Conservation (phyloP, 768 basidiomycete species). For the Mycena indigotica region DNA sequence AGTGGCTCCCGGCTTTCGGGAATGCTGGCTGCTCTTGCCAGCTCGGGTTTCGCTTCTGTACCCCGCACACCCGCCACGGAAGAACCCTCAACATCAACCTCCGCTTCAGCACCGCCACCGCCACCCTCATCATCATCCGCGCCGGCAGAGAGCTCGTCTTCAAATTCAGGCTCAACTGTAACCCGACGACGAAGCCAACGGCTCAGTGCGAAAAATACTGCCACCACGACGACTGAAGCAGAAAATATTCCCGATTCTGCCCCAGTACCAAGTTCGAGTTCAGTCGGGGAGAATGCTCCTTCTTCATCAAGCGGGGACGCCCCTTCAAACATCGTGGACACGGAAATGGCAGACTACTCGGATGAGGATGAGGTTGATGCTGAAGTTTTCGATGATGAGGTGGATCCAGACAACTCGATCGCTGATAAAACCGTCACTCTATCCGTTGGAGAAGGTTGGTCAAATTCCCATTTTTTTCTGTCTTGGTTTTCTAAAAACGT, state of each 20-base stretch:
- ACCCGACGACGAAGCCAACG: conserved; percentile 80
- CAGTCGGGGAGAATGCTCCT: conserved; percentile 22
- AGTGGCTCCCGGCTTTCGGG: conserved; percentile 72
- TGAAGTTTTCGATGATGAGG: conserved; percentile 88
- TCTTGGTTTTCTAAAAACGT: conserved; percentile 9
- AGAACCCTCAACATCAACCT: background rate
- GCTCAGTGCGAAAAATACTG: conserved; percentile 68
- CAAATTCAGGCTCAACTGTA: conserved; percentile 43
- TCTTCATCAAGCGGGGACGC: conserved; percentile 42
- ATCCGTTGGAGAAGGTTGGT: conserved; percentile 74
- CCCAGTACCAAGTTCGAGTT: conserved; percentile 21
- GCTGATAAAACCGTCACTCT: conserved; percentile 87
- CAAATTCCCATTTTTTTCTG: background rate
- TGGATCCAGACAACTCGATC: conserved; percentile 68
- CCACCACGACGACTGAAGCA: conserved; percentile 22
- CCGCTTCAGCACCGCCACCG: conserved; percentile 28
- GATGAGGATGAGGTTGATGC: conserved; percentile 89
- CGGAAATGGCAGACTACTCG: conserved; percentile 75
- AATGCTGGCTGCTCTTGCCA: conserved; percentile 89
- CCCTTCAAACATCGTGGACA: conserved; percentile 62
- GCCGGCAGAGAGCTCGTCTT: conserved; percentile 29
- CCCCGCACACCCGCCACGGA: conserved; percentile 40
- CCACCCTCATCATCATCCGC: conserved; percentile 35
- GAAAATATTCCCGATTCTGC: conserved; percentile 27
- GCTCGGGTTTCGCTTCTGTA: conserved; percentile 65